These are phyloP conservation scores for Penicillium sp. DNA, from an alignment of 2,329 filamentous ascomycete genomes.

Conservation along the genomic window DNA sequence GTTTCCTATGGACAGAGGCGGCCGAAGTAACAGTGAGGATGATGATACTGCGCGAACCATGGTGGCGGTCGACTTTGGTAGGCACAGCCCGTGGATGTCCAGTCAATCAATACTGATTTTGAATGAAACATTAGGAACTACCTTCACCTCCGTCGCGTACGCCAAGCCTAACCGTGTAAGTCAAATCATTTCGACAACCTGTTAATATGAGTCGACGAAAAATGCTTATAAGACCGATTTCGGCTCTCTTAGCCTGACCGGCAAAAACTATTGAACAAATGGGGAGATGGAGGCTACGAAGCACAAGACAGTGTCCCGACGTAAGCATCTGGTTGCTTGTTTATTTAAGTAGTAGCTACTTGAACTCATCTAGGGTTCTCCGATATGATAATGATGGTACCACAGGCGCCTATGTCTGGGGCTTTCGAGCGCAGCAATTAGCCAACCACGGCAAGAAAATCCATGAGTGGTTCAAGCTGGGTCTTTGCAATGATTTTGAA, in stretches of 20 bases:
- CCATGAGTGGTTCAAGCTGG: constrained; percentile 1
- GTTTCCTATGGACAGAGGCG: not conserved
- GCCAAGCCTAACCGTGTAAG: not conserved
- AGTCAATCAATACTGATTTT: not conserved
- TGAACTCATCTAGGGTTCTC: not conserved
- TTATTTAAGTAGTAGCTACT: not conserved
- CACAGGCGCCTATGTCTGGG: not conserved
- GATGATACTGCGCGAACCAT: not conserved
- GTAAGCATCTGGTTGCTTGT: not conserved
- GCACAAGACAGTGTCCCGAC: not conserved
- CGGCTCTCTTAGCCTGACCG: not conserved
- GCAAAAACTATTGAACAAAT: not conserved
- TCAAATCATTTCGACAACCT: not conserved
- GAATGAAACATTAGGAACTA: not conserved
- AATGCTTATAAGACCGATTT: not conserved
- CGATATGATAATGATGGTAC: constrained; percentile 2
- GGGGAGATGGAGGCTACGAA: not conserved
- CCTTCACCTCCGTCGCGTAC: not conserved
- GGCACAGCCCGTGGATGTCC: not conserved
- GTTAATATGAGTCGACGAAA: not conserved
- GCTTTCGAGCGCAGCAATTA: not conserved
- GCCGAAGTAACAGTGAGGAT: not conserved
- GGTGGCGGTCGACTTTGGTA: not conserved
- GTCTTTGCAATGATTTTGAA: not conserved
- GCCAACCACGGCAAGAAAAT: not conserved